Conservation (phyloP, 768 basidiomycete species). For the Serendipita indica region DNA sequence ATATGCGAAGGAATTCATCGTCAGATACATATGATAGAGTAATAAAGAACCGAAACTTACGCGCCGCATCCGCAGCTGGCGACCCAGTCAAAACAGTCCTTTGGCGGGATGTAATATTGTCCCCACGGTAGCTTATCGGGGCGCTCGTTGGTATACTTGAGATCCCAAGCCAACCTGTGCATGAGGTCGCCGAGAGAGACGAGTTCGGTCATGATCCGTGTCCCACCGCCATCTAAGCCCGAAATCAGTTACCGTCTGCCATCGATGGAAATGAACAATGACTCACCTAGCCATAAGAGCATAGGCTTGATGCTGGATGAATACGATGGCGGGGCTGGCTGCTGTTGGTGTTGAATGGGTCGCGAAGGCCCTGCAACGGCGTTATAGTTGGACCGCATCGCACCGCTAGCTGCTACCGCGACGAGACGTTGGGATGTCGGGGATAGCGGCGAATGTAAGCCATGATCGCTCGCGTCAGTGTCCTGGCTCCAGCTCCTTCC, state of each 20-base stretch:
- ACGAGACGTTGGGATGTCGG: too few relatives aligned
- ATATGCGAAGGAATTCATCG: neutral
- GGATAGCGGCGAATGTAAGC: too few relatives aligned
- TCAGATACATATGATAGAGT: neutral
- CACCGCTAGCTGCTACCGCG: too few relatives aligned
- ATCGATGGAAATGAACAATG: neutral
- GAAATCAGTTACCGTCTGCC: neutral
- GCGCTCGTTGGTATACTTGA: neutral
- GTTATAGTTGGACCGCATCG: too few relatives aligned
- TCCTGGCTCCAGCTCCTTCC: too few relatives aligned
- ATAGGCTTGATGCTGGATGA: constrained; percentile 1
- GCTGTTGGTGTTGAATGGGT: too few relatives aligned
- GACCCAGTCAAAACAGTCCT: constrained; percentile 3
- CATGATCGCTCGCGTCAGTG: too few relatives aligned
- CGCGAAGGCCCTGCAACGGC: too few relatives aligned
- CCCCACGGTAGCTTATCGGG: neutral
- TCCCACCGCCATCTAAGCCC: neutral
- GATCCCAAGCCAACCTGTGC: constrained; percentile 1
- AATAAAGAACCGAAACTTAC: neutral
- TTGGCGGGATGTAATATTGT: neutral
- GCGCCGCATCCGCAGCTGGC: neutral
- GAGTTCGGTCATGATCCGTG: neutral
- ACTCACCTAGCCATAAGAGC: constrained; percentile 7
- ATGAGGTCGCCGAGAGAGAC: neutral
- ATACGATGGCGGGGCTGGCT: constrained; percentile 1